Conservation (phyloP, 495 filamentous ascomycete genomes). For the Hyphodiscus hymeniophilus region DNA sequence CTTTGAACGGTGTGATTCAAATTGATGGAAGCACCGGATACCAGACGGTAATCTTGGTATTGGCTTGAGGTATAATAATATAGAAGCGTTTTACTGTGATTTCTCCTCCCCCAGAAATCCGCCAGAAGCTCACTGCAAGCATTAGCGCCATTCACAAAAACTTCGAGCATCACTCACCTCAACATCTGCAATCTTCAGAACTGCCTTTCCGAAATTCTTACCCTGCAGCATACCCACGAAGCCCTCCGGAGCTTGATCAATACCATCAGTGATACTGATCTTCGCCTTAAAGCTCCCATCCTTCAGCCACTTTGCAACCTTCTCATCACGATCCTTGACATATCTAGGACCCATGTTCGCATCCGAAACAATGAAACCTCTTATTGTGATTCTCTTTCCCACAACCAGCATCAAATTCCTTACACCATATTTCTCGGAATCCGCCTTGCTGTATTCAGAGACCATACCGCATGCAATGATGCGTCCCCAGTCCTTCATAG, state of each 20-base stretch:
- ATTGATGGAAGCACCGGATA: too few relatives aligned
- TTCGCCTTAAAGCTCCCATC: slow-evolving; percentile 74
- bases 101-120: too few relatives aligned
- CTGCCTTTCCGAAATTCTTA: slow-evolving; percentile 88
- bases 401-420: slow-evolving; percentile 51
- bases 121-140: too few relatives aligned
- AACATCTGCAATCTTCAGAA: slow-evolving; percentile 56
- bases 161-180: neutral
- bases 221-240: slow-evolving; percentile 82
- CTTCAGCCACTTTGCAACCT: slow-evolving; percentile 73
- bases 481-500: slow-evolving; percentile 62
- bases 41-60: too few relatives aligned
- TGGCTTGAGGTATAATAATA: too few relatives aligned
- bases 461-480: slow-evolving; percentile 52
- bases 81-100: too few relatives aligned
- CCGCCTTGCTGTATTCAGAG: slow-evolving; percentile 65
- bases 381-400: slow-evolving; percentile 39
- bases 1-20: too few relatives aligned
- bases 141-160: too few relatives aligned
- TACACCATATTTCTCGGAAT: slow-evolving; percentile 55
- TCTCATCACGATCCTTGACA: slow-evolving; percentile 68
- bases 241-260: slow-evolving; percentile 74
- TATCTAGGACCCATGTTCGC: slow-evolving; percentile 62
- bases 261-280: slow-evolving; percentile 62
- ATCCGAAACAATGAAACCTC: slow-evolving; percentile 70